Percentiles rank a stretch among this genome's conserved stretches.
Evolutionary conservation across 2,329 filamentous ascomycete species (phyloP).

Genomic region (Myriangium duriaei): DNA sequence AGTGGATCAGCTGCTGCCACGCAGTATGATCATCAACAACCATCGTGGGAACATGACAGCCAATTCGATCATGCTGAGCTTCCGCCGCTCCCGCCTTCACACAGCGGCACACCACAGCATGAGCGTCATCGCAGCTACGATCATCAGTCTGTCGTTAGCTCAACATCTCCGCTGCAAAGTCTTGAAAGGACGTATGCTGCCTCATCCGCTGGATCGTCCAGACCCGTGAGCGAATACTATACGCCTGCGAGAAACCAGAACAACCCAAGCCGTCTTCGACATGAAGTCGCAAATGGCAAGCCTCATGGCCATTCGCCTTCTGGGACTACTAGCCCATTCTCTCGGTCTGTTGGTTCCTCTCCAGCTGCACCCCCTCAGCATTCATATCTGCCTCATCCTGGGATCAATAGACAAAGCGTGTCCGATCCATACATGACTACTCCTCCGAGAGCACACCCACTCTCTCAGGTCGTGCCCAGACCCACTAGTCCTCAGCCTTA

Average conservation of each 20-base stretch:
- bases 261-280: neutral
- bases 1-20: slow-evolving; percentile 19
- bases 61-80: slow-evolving; percentile 11
- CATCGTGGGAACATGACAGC: slow-evolving; percentile 51
- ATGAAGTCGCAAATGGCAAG: neutral
- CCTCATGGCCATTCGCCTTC: slow-evolving; percentile 4
- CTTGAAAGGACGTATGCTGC: slow-evolving; percentile 18
- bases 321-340: slow-evolving; percentile 6
- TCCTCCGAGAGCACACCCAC: slow-evolving; percentile 23
- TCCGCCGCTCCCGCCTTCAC: slow-evolving; percentile 25
- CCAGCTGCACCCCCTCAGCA: slow-evolving; percentile 9
- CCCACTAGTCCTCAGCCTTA: slow-evolving; percentile 20
- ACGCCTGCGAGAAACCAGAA: slow-evolving; percentile 1
- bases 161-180: slow-evolving; percentile 20
- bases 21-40: slow-evolving; percentile 45
- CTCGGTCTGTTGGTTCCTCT: slow-evolving; percentile 10
- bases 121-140: slow-evolving; percentile 5
- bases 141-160: slow-evolving; percentile 8
- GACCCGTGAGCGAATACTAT: slow-evolving; percentile 5
- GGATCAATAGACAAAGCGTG: slow-evolving; percentile 20
- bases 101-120: slow-evolving; percentile 18
- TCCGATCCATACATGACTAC: slow-evolving; percentile 20
- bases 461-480: slow-evolving; percentile 23
- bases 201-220: neutral
- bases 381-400: slow-evolving; percentile 12